These are phyloP conservation scores for Amylocystis lapponica DNA, from an alignment of 768 basidiomycete species.

Conservation along the genomic window DNA sequence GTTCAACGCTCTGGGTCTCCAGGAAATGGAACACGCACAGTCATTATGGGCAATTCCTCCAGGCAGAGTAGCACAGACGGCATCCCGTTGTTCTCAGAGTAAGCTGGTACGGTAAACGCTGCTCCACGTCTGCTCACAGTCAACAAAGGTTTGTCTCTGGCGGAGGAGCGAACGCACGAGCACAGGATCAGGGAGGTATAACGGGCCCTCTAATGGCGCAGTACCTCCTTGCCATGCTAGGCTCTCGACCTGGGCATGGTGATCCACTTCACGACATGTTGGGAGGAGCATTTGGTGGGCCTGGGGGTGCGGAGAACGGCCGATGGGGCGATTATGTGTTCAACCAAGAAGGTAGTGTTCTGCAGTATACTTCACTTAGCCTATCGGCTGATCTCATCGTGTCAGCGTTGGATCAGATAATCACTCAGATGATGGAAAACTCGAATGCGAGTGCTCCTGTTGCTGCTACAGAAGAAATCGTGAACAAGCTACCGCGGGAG, in stretches of 20 bases:
- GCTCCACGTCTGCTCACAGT: constrained; percentile 10
- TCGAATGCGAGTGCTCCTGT: constrained; percentile 70
- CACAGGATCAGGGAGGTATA: too few species aligned
- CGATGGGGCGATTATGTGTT: constrained; percentile 90
- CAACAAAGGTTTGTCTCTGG: too few species aligned
- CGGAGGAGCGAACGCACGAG: too few species aligned
- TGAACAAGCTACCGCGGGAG: constrained; percentile 60
- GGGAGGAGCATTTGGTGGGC: constrained; percentile 22
- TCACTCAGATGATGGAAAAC: constrained; percentile 84
- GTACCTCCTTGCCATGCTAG: constrained; percentile 62
- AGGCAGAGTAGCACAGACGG: not conserved
- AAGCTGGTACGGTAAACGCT: not conserved
- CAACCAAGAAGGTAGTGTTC: constrained; percentile 71
- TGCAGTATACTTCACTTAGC: too few species aligned
- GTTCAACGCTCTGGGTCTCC: too few species aligned
- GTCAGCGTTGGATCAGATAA: constrained; percentile 70
- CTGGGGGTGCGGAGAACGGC: constrained; percentile 40
- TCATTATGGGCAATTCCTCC: not conserved
- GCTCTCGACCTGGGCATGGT: constrained; percentile 30
- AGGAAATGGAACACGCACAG: constrained; percentile 6
- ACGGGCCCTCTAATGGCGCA: constrained; percentile 64
- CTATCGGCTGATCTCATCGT: not conserved
- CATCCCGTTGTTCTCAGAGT: constrained; percentile 13
- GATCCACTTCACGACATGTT: constrained; percentile 38
- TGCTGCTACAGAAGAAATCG: constrained; percentile 77